A percentile compares a stretch with the other conserved stretches of the same genome.
Conservation (phyloP, 352 stramenopile species). For the Phytophthora citrophthora region DNA sequence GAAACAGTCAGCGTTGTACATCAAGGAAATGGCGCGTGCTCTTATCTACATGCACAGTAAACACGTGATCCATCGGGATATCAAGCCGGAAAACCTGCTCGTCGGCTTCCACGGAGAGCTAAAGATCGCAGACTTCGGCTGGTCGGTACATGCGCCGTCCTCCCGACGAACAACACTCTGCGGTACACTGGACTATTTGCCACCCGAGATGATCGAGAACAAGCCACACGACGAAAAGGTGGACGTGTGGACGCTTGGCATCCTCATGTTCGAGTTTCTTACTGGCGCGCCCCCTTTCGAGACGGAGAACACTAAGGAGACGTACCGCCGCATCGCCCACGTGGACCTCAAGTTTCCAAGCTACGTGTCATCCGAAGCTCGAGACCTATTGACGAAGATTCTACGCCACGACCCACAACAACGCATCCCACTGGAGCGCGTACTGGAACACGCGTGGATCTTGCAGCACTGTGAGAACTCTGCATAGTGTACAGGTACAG, state of each 20-base stretch:
- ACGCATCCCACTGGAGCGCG: slow-evolving; percentile 91
- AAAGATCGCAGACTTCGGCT: slow-evolving; percentile 99
- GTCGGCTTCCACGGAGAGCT: slow-evolving; percentile 95
- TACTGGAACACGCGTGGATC: slow-evolving; percentile 97
- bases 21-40: slow-evolving; percentile 94
- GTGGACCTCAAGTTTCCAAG: slow-evolving; percentile 97
- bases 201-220: slow-evolving; percentile 99
- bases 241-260: slow-evolving; percentile 98
- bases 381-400: slow-evolving; percentile 94
- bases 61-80: slow-evolving; percentile 99
- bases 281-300: slow-evolving; percentile 98
- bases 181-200: slow-evolving; percentile 99
- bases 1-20: slow-evolving; percentile 92
- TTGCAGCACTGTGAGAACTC: slow-evolving; percentile 60
- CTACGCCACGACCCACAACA: slow-evolving; percentile 96
- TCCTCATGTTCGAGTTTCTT: slow-evolving; percentile 99
- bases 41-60: slow-evolving; percentile 99
- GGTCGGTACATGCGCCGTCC: slow-evolving; percentile 98
- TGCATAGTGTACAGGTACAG: slow-evolving; percentile 36
- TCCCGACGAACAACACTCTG: slow-evolving; percentile 98
- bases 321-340: slow-evolving; percentile 96
- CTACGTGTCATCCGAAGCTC: slow-evolving; percentile 91
- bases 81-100: slow-evolving; percentile 99
- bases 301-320: slow-evolving; percentile 91
- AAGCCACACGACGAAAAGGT: slow-evolving; percentile 96